A percentile compares a stretch with the other conserved stretches of the same genome.
phyloP scores from a whole-genome alignment of 495 filamentous ascomycete species.

The Podospora pseudocomata region DNA sequence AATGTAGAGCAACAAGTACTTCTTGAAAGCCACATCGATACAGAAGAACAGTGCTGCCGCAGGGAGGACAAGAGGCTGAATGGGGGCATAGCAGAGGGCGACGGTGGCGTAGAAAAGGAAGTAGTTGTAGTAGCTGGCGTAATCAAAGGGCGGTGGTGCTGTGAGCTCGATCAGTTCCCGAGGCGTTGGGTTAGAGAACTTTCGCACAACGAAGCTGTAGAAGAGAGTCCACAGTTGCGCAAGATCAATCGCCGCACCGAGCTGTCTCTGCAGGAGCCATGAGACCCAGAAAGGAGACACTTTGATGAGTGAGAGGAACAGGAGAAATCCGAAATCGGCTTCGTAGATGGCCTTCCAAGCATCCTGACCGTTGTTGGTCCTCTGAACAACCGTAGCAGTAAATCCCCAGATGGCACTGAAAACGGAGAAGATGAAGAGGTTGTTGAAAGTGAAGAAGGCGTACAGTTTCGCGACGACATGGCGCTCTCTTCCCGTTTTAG shows the following conservation, averaged over 20 bases:
- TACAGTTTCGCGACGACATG: slow-evolving; percentile 91
- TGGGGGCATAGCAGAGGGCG: slow-evolving; percentile 74
- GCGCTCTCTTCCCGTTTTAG: slow-evolving; percentile 88
- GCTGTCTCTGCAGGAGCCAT: slow-evolving; percentile 86
- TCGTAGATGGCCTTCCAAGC: slow-evolving; percentile 67
- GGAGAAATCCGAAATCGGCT: slow-evolving; percentile 53
- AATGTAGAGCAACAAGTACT: slow-evolving; percentile 91
- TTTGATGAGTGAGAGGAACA: slow-evolving; percentile 67
- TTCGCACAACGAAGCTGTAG: slow-evolving; percentile 77
- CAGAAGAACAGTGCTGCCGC: slow-evolving; percentile 87
- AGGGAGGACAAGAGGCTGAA: slow-evolving; percentile 89
- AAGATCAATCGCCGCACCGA: slow-evolving; percentile 86
- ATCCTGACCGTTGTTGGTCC: slow-evolving; percentile 46
- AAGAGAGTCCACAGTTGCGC: slow-evolving; percentile 75
- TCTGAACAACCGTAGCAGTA: slow-evolving; percentile 57
- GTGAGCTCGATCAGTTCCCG: slow-evolving; percentile 91
- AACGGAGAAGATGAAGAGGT: slow-evolving; percentile 86
- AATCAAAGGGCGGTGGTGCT: slow-evolving; percentile 89
- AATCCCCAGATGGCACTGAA: slow-evolving; percentile 78
- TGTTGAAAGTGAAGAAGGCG: slow-evolving; percentile 97
- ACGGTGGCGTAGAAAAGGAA: slow-evolving; percentile 94
- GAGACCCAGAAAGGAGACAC: slow-evolving; percentile 91
- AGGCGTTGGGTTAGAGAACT: slow-evolving; percentile 82
- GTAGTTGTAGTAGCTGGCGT: slow-evolving; percentile 93
- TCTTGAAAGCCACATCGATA: slow-evolving; percentile 85